A percentile compares a stretch with the other conserved stretches of the same genome.
Evolutionary conservation across 495 filamentous ascomycete species (phyloP).

Genomic region (Xylaria curta): DNA sequence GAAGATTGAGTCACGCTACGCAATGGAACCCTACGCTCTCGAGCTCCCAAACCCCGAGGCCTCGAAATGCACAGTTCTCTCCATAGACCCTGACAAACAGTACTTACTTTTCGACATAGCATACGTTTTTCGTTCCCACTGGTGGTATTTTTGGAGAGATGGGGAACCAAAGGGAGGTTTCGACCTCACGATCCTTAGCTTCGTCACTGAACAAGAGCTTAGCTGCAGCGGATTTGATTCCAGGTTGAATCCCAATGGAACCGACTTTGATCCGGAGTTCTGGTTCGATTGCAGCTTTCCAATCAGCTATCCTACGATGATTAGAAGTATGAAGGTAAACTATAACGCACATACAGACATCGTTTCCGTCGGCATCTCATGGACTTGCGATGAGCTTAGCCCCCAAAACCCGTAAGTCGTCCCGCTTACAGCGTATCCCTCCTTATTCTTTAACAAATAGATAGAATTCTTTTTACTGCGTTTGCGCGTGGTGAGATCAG

Average conservation of each 20-base stretch:
- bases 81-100: not conserved
- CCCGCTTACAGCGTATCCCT: not conserved
- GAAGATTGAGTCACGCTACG: not conserved
- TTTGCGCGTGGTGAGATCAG: not conserved
- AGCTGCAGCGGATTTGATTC: slow-evolving; percentile 1
- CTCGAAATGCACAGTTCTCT: not conserved
- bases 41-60: slow-evolving; percentile 11
- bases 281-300: slow-evolving; percentile 6
- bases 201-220: not conserved
- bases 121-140: not conserved
- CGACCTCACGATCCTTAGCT: not conserved
- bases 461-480: not conserved
- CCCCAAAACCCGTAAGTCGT: not conserved
- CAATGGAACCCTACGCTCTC: slow-evolving; percentile 9
- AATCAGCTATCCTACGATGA: not conserved
- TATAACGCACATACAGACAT: not conserved
- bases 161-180: not conserved
- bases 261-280: not conserved
- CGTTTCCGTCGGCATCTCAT: not conserved
- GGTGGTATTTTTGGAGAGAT: slow-evolving; percentile 6
- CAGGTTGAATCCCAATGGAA: not conserved
- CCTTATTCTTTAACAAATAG: not conserved
- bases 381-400: not conserved
- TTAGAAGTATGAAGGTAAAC: not conserved
- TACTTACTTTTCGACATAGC: not conserved